Evolutionary conservation across 495 filamentous ascomycete genomes (phyloP).

Genomic region (Aspergillus saccharolyticus): DNA sequence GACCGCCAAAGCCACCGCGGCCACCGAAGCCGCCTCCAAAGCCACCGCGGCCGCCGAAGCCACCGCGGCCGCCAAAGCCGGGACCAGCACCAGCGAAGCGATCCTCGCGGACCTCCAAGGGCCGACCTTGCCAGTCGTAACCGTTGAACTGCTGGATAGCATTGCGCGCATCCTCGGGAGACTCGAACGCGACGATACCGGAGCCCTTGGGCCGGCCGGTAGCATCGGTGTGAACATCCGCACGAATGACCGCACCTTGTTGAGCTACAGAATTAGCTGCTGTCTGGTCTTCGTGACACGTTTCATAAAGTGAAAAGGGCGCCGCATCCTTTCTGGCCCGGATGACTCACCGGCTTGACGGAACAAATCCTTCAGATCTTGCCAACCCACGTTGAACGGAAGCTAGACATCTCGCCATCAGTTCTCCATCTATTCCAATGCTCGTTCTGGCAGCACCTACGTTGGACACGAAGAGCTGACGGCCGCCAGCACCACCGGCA

Average conservation of each 20-base stretch:
- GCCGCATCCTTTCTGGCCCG: conserved; percentile 9
- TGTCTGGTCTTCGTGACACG: conserved; percentile 22
- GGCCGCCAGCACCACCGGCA: conserved; percentile 55
- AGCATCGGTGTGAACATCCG: conserved; percentile 88
- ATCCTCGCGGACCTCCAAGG: conserved; percentile 93
- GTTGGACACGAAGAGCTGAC: conserved; percentile 96
- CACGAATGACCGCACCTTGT: conserved; percentile 82
- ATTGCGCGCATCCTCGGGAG: conserved; percentile 86
- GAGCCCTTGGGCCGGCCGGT: conserved; percentile 93
- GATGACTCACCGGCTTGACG: conserved; percentile 83
- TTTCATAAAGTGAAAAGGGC: too few relatives aligned
- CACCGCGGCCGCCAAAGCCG: conserved; percentile 49
- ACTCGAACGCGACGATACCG: conserved; percentile 95
- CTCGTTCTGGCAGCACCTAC: conserved; percentile 59
- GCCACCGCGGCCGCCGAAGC: conserved; percentile 50
- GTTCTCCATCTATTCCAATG: conserved; percentile 7
- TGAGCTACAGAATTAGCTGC: conserved; percentile 46
- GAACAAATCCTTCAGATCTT: conserved; percentile 98
- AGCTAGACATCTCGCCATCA: conserved; percentile 56
- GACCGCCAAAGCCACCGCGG: conserved; percentile 46
- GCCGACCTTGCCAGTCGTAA: conserved; percentile 95
- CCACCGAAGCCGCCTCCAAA: conserved; percentile 34
- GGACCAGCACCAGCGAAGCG: conserved; percentile 71
- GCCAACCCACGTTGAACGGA: conserved; percentile 96
- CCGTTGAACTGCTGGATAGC: conserved; percentile 97